Evolutionary conservation across 1,284 basidiomycete genomes (phyloP).

Genomic region (Hemileia vastatrix): DNA sequence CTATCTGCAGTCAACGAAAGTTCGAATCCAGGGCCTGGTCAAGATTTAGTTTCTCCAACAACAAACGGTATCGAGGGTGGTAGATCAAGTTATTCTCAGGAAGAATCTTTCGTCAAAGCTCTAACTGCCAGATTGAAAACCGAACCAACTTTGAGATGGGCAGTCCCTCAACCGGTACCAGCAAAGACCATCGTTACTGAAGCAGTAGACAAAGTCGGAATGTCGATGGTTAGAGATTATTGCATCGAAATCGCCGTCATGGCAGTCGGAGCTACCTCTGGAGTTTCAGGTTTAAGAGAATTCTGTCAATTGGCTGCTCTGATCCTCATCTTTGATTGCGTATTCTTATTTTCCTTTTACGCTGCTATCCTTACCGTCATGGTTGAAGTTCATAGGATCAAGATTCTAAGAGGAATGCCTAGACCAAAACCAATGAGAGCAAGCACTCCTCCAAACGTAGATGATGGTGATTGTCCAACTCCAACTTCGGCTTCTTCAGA

Average conservation of each 20-base stretch:
- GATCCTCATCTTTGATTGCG: slow-evolving; percentile 72
- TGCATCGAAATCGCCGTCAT: slow-evolving; percentile 83
- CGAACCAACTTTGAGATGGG: slow-evolving; percentile 44
- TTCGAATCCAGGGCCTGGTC: background rate
- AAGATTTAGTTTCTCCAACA: background rate
- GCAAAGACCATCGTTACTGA: slow-evolving; percentile 74
- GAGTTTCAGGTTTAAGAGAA: slow-evolving; percentile 80
- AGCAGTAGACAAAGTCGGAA: slow-evolving; percentile 67
- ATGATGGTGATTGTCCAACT: slow-evolving; percentile 36
- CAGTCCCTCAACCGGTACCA: slow-evolving; percentile 51
- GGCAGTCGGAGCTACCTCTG: slow-evolving; percentile 71
- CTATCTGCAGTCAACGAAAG: background rate
- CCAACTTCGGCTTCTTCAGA: too few relatives aligned
- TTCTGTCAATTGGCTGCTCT: slow-evolving; percentile 89
- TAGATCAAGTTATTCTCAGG: slow-evolving; percentile 24
- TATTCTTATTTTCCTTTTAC: slow-evolving; percentile 82
- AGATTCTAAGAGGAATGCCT: slow-evolving; percentile 50
- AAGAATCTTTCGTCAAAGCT: slow-evolving; percentile 41
- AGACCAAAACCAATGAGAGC: slow-evolving; percentile 22
- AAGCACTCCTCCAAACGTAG: slow-evolving; percentile 35
- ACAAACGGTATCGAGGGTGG: background rate
- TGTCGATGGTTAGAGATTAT: slow-evolving; percentile 81
- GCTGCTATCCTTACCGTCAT: slow-evolving; percentile 79
- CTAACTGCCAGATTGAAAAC: slow-evolving; percentile 39
- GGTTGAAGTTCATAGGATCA: slow-evolving; percentile 67